Evolutionary conservation across 176 grass and related monocot species (phyloP).

Genomic region (Juncus inflexus): DNA sequence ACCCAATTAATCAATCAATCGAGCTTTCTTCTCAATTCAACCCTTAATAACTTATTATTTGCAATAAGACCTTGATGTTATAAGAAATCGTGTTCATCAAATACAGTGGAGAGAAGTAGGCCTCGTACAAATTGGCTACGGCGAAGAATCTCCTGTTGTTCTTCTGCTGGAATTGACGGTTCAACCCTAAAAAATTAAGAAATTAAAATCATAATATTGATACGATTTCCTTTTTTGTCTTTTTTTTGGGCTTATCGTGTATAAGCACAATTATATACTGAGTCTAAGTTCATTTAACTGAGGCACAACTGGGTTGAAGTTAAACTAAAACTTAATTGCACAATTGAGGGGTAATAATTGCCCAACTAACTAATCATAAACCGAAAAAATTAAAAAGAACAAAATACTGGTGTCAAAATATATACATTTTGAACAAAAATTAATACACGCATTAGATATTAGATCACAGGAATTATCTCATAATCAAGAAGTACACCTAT

Average conservation of each 20-base stretch:
- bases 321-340: neutral
- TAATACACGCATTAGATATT: too few species aligned
- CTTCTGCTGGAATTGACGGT: conserved; percentile 58
- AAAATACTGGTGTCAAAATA: neutral
- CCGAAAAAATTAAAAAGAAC: neutral
- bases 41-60: conserved; percentile 4
- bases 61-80: conserved; percentile 24
- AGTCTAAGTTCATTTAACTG: too few species aligned
- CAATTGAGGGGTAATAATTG: too few species aligned
- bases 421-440: neutral
- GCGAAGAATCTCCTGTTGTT: conserved; percentile 57
- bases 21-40: conserved; percentile 11
- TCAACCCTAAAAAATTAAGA: conserved; percentile 20
- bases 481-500: neutral
- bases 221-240: too few species aligned
- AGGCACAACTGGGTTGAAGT: neutral
- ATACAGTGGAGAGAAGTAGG: conserved; percentile 63
- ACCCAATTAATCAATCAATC: neutral
- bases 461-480: neutral
- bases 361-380: neutral
- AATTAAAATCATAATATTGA: too few species aligned
- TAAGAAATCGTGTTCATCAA: conserved; percentile 36
- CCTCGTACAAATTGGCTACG: conserved; percentile 70
- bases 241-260: neutral
- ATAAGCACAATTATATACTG: neutral